A percentile compares a stretch with the other conserved stretches of the same genome.
phyloP scores from a whole-genome alignment of 2,329 filamentous ascomycete species.

The Phialemonium atrogriseum region DNA sequence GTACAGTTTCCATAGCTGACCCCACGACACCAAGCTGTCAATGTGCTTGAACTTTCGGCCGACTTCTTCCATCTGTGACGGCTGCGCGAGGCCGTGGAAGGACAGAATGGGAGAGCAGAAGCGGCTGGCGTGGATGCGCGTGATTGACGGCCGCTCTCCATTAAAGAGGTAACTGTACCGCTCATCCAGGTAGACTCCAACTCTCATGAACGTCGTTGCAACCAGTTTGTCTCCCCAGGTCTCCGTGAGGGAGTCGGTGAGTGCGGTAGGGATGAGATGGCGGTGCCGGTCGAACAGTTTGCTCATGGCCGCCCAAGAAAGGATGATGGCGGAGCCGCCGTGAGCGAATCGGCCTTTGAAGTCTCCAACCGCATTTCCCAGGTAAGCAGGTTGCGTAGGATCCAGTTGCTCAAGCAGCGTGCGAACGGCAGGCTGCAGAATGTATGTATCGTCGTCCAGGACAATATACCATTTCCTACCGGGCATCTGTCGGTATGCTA shows the following conservation, averaged over 20 bases:
- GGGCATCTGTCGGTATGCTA: conserved; percentile 37
- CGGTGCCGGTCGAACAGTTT: conserved; percentile 32
- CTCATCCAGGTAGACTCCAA: conserved; percentile 48
- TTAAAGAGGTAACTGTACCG: conserved; percentile 46
- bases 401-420: conserved; percentile 40
- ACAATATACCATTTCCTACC: conserved; percentile 50
- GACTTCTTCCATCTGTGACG: conserved; percentile 35
- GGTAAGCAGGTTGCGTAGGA: conserved; percentile 34
- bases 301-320: conserved; percentile 40
- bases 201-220: conserved; percentile 41
- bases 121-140: conserved; percentile 38
- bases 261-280: conserved; percentile 32
- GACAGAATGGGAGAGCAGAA: conserved; percentile 47
- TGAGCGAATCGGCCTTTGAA: conserved; percentile 46
- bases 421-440: conserved; percentile 37
- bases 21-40: conserved; percentile 37
- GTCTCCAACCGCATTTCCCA: conserved; percentile 48
- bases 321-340: conserved; percentile 42
- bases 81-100: conserved; percentile 41
- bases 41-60: conserved; percentile 30
- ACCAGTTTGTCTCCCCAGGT: conserved; percentile 43
- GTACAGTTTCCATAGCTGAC: conserved; percentile 41
- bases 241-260: conserved; percentile 37
- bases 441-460: conserved; percentile 47
- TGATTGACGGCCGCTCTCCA: conserved; percentile 41